These are phyloP conservation scores for Salvia rosmarinus DNA, from an alignment of 257 asterid genomes.

Conservation along the genomic window DNA sequence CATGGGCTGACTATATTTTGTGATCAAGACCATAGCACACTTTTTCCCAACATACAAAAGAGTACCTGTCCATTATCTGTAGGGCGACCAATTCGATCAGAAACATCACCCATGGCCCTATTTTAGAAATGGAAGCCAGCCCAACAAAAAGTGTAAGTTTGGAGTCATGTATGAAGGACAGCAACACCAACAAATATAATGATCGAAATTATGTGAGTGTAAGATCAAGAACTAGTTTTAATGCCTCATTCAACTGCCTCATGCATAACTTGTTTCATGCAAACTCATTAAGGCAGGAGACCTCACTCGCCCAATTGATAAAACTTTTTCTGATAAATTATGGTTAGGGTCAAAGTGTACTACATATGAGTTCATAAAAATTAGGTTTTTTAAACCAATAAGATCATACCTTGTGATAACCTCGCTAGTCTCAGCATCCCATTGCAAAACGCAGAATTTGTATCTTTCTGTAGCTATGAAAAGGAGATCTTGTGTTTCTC, in stretches of 20 bases:
- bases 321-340: not conserved
- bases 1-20: not conserved
- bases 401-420: conserved; percentile 71
- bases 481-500: conserved; percentile 90
- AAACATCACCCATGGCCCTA: conserved; percentile 97
- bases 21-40: conserved; percentile 17
- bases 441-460: conserved; percentile 87
- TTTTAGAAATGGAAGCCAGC: conserved; percentile 34
- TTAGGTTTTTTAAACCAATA: not conserved
- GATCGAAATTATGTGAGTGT: conserved; percentile 14
- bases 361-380: conserved; percentile 15
- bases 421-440: conserved; percentile 83
- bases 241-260: not conserved
- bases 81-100: conserved; percentile 92
- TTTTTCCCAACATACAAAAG: conserved; percentile 25
- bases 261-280: not conserved
- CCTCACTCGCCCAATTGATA: not conserved
- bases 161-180: conserved; percentile 16
- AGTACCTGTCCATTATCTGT: conserved; percentile 93
- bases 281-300: conserved; percentile 9
- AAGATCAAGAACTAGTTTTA: conserved; percentile 9
- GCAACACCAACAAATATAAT: conserved; percentile 8
- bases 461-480: conserved; percentile 91
- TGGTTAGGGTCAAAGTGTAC: conserved; percentile 18
- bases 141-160: conserved; percentile 33